A percentile compares a stretch with the other conserved stretches of the same genome.
phyloP scores from a whole-genome alignment of 2,329 filamentous ascomycete genomes.

The Neophaeococcomyces aloes region DNA sequence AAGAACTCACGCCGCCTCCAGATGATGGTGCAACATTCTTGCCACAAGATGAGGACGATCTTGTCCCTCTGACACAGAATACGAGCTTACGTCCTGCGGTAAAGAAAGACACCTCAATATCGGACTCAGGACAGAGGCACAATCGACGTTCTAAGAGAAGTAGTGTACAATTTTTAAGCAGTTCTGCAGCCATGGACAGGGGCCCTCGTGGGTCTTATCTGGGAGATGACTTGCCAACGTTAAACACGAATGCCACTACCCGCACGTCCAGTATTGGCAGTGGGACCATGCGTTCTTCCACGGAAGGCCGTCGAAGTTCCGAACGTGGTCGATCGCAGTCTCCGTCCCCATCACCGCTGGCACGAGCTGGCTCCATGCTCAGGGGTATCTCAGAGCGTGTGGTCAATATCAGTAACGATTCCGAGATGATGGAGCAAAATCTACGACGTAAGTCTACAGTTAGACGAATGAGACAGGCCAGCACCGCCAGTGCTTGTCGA shows the following conservation, averaged over 20 bases:
- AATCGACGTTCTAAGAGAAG: constrained; percentile 42
- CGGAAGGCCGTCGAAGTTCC: constrained; percentile 37
- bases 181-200: constrained; percentile 14
- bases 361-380: constrained; percentile 63
- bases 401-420: constrained; percentile 92
- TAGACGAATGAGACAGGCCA: constrained; percentile 13
- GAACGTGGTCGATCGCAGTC: constrained; percentile 37
- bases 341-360: constrained; percentile 53
- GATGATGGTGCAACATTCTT: constrained; percentile 23
- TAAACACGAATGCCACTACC: constrained; percentile 49
- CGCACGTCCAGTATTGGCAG: constrained; percentile 41
- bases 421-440: constrained; percentile 66
- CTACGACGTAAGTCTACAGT: constrained; percentile 47
- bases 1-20: constrained; percentile 19
- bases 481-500: constrained; percentile 1
- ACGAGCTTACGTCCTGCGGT: constrained; percentile 42
- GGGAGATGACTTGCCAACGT: constrained; percentile 49
- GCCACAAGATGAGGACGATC: constrained; percentile 46
- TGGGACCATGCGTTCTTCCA: constrained; percentile 27
- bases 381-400: constrained; percentile 91
- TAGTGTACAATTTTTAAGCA: constrained; percentile 43
- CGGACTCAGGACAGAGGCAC: constrained; percentile 33
- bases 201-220: constrained; percentile 37
- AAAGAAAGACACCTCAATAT: constrained; percentile 44
- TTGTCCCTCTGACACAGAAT: constrained; percentile 48